Conservation (phyloP, 371 early-diverging fungal species). For the Rhizopus arrhizus region DNA sequence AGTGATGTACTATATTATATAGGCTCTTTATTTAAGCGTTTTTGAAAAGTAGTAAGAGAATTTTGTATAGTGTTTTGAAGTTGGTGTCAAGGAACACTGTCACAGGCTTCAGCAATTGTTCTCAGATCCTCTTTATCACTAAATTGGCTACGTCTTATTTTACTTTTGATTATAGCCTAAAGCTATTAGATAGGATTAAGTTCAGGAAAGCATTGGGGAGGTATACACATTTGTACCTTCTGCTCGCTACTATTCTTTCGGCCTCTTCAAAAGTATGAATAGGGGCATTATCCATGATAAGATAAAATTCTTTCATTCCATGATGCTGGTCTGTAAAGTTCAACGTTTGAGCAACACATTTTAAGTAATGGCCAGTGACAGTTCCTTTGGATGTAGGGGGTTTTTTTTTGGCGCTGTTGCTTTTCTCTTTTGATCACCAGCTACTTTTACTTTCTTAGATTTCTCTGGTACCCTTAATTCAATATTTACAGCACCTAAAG, state of each 20-base stretch:
- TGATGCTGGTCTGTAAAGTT: background rate
- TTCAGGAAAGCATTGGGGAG: conserved; percentile 8
- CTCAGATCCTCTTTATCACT: conserved; percentile 1
- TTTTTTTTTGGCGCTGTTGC: background rate
- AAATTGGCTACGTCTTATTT: conserved; percentile 5
- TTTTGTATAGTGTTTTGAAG: conserved; percentile 7
- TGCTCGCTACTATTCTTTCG: background rate
- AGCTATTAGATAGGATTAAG: conserved; percentile 12
- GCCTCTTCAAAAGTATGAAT: conserved; percentile 5
- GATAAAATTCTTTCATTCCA: conserved; percentile 4
- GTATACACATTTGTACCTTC: conserved; percentile 13
- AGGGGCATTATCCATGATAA: conserved; percentile 5
- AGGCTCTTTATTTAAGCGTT: conserved; percentile 11
- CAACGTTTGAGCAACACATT: conserved; percentile 7
- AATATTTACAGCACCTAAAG: no score
- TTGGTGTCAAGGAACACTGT: background rate
- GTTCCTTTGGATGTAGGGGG: background rate
- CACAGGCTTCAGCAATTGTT: conserved; percentile 12
- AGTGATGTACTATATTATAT: background rate
- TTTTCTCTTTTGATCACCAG: conserved; percentile 5
- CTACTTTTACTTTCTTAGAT: no score
- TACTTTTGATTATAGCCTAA: conserved; percentile 17
- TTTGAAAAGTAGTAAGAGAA: conserved; percentile 9
- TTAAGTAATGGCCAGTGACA: conserved; percentile 5
- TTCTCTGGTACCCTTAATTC: no score